A percentile compares a stretch with the other conserved stretches of the same genome.
Conservation (phyloP, 306 rosid species). For the Lagenaria siceraria region DNA sequence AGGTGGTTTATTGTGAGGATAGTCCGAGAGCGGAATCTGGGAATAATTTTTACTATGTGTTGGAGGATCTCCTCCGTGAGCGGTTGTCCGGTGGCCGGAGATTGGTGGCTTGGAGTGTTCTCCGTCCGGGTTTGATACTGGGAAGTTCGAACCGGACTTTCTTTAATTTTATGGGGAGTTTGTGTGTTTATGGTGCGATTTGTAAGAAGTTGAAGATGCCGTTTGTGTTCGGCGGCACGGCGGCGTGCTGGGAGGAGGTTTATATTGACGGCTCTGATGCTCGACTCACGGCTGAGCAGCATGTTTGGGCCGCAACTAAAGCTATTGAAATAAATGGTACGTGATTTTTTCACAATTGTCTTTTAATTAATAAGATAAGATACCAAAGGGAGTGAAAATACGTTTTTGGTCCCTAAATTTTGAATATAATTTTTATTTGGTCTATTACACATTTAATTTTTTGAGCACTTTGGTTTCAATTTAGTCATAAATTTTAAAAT, state of each 20-base stretch:
- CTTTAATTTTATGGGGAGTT: slow-evolving; percentile 64
- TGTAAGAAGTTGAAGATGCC: slow-evolving; percentile 55
- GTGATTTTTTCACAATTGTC: too few relatives aligned
- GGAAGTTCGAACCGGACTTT: slow-evolving; percentile 59
- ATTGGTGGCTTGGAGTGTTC: slow-evolving; percentile 60
- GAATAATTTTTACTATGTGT: slow-evolving; percentile 54
- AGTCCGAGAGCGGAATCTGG: slow-evolving; percentile 30
- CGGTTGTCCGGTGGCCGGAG: slow-evolving; percentile 29
- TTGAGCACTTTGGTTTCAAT: too few relatives aligned
- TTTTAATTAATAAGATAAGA: too few relatives aligned
- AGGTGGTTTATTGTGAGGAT: slow-evolving; percentile 39
- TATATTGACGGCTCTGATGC: slow-evolving; percentile 79
- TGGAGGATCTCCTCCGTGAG: slow-evolving; percentile 76
- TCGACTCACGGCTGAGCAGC: slow-evolving; percentile 82
- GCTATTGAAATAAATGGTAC: neutral
- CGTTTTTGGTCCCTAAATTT: too few relatives aligned
- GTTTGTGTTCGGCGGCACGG: slow-evolving; percentile 72
- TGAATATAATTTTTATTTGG: too few relatives aligned
- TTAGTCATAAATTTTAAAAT: too few relatives aligned
- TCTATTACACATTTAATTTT: too few relatives aligned
- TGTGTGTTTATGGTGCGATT: slow-evolving; percentile 71
- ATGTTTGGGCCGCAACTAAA: slow-evolving; percentile 68
- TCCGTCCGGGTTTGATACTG: slow-evolving; percentile 64
- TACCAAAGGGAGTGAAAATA: too few relatives aligned
- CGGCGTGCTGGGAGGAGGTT: slow-evolving; percentile 64